phyloP scores from a whole-genome alignment of 2,329 filamentous ascomycete species.

The Colletotrichum acutatum region DNA sequence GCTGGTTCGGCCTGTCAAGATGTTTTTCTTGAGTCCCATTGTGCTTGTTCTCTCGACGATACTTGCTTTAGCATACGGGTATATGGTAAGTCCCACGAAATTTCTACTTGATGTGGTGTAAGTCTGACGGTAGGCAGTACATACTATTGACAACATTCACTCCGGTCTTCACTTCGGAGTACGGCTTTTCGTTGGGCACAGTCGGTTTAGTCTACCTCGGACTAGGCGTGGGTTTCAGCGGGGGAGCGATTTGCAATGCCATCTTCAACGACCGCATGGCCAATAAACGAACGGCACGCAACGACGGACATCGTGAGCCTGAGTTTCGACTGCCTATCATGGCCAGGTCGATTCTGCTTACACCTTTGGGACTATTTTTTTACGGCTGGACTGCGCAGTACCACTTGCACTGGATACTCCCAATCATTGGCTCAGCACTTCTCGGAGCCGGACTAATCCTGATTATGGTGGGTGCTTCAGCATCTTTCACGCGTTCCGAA shows the following conservation, averaged over 20 bases:
- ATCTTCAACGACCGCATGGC: background rate
- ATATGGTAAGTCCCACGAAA: background rate
- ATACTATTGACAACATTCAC: slow-evolving; percentile 9
- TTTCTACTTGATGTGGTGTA: background rate
- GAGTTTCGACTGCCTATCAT: background rate
- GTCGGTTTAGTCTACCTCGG: slow-evolving; percentile 39
- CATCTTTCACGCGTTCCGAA: background rate
- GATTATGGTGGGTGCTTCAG: background rate
- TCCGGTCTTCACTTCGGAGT: slow-evolving; percentile 58
- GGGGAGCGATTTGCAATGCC: background rate
- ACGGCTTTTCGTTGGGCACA: slow-evolving; percentile 48
- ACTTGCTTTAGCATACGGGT: background rate
- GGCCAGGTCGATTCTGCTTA: background rate
- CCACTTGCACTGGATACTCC: background rate
- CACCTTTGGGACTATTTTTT: background rate
- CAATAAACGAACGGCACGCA: background rate
- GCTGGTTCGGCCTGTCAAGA: background rate
- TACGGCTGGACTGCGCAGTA: background rate
- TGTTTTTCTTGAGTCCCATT: background rate
- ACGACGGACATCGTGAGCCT: background rate
- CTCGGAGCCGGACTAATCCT: background rate
- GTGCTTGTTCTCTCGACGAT: background rate
- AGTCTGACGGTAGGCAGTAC: background rate
- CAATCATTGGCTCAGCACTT: background rate
- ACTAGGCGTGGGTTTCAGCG: slow-evolving; percentile 35